phyloP scores from a whole-genome alignment of 176 grass and related monocot species.

The Melocanna baccifera region DNA sequence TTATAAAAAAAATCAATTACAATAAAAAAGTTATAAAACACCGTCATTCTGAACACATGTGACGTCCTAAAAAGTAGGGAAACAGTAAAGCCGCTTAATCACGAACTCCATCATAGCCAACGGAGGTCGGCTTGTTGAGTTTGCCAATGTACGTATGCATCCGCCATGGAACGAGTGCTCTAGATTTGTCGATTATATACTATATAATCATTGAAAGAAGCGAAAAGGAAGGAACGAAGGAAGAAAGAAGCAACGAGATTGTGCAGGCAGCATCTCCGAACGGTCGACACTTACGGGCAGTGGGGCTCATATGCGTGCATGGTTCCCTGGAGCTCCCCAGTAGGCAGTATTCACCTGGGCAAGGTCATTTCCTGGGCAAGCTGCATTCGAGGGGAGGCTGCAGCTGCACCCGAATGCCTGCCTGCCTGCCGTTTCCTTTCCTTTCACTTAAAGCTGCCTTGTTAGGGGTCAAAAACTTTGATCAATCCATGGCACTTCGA shows the following conservation, averaged over 20 bases:
- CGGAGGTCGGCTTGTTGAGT: slow-evolving; percentile 16
- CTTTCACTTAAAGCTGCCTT: neutral
- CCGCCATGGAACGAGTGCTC: slow-evolving; percentile 14
- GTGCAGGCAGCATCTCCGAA: neutral
- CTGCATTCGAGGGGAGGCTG: slow-evolving; percentile 28
- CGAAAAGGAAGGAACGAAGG: slow-evolving; percentile 28
- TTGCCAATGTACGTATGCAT: neutral
- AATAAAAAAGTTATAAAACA: too few relatives aligned
- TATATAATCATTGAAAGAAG: neutral
- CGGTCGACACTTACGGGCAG: too few relatives aligned
- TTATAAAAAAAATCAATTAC: too few relatives aligned
- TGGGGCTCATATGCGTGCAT: neutral
- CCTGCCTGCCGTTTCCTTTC: neutral
- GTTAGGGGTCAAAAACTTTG: neutral
- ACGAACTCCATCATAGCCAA: neutral
- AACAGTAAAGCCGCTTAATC: neutral
- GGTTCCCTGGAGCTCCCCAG: neutral
- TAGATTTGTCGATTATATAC: neutral
- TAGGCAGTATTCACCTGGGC: slow-evolving; percentile 33
- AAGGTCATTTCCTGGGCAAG: slow-evolving; percentile 38
- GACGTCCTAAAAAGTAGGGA: neutral
- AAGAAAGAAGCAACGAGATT: slow-evolving; percentile 9
- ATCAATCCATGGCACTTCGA: neutral
- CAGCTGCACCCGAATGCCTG: neutral
- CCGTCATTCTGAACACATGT: too few relatives aligned